Base-by-base conservation (phyloP, 2,329 filamentous ascomycete genomes). In the Fusarium setosum region DNA sequence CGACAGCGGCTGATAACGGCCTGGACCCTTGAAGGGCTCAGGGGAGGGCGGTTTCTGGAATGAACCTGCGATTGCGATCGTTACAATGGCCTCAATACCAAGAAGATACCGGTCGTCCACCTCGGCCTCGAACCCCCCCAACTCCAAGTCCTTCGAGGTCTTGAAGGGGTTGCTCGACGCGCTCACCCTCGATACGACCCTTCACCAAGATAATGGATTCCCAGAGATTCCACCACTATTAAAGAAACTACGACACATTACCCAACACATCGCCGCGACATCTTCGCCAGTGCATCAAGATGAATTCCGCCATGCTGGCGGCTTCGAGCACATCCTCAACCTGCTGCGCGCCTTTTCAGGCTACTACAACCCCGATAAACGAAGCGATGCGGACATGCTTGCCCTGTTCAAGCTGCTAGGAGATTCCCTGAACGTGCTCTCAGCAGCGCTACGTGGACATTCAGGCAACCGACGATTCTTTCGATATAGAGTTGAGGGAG, bases 381-480 rank as follows among this genome's bases (percentile, higher is more conserved):
- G 86, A 73, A 86, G 79, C 49, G 79, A 87, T 35, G 80, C 87
- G 42, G 89, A 93, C 61, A 92, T 90, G 75, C 80, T 83, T 56
- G 83, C 84, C 41, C 82, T 92, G 57, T 92, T 93, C 72, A 84
- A 87, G 60, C 81, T 95, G 17, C 81, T 97, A 17, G 88, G 93
- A 72, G 85, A 85, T 9, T 85, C 91, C n/a, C 81, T 96, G 35
- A 88, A 88, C 29, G 87, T 96, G 13, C 80, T 98, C 24, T 90
- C 92, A 2, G 90, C 91, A 45, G 89, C 89, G 13, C 85, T 99
- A 67, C 87, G 88, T 53, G 88, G 89, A 42, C 94, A 98, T 76
- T 85, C 90, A 44, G 95, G 94, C 18, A 99, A 98, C 78, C 87
- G 90, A 72, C 88, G 92, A 69, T 97, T 95, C 80, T 98, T 98